Base-by-base conservation (phyloP, 208 protist species). In the Paratrypanosoma confusum region DNA sequence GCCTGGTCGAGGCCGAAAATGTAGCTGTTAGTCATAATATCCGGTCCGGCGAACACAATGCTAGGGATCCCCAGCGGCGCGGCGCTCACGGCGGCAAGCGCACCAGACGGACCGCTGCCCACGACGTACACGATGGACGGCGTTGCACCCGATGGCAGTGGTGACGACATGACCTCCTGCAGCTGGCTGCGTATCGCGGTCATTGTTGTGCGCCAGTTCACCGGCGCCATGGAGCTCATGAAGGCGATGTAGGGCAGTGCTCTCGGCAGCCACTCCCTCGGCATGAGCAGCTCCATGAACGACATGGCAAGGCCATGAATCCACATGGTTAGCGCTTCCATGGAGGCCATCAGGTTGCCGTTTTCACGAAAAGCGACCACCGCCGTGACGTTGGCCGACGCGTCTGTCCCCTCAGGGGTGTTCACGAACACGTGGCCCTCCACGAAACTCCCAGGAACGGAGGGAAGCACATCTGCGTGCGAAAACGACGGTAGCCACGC, bases 301-400 rank as follows among this genome's bases (percentile, higher is more conserved):
- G 70, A 76, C 5, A 82, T 11, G 11, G 42, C 29, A 35, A 74
- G 59, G 25, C 39, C 32, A 47, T 81, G 53, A 31, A 82, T 64
- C 63, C 70, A 82, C 58, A 74, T 71, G 1, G 50, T 64, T 50
- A 71, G 67, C 11, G 56, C 59, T 29, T 73, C 64, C 16, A 82
- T 81, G 32, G 55, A 13, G 13, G 54, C 18, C 32, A 66, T 48
- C 14, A 73, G 4, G 20, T 69, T 37, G n/a, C 5, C 36, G 17
- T 57, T 51, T 10, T 56, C 40, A 14, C 71, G 56, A 21, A 76
- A 35, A 5, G 71, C 39, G 20, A 86, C 11, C 27, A 86, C 45
- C 21, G 18, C 25, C 5, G 44, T 70, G 53, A 57, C 67, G 22
- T 46, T 24, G 22, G 23, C 39, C 1, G 36, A 13, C 13, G 29